phyloP scores from a whole-genome alignment of 1,284 basidiomycete species.

The Moesziomyces aphidis region DNA sequence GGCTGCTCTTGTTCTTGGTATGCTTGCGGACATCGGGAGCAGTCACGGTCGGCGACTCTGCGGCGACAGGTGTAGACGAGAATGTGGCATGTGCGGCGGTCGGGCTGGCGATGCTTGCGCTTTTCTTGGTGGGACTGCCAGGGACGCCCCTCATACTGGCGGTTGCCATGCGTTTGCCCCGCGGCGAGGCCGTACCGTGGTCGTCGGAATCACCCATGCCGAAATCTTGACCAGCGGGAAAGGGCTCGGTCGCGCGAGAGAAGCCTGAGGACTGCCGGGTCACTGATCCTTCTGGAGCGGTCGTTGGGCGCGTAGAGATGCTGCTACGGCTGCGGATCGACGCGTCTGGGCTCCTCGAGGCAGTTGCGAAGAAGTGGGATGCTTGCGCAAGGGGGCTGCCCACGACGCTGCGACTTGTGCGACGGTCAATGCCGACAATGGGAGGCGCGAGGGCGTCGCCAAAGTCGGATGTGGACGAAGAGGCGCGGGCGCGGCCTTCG shows the following conservation, averaged over 20 bases:
- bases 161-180: slow-evolving; percentile 14
- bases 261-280: background rate
- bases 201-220: background rate
- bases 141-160: slow-evolving; percentile 28
- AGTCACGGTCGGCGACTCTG: background rate
- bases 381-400: slow-evolving; percentile 19
- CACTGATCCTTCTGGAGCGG: background rate
- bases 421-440: slow-evolving; percentile 6
- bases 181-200: background rate
- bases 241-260: background rate
- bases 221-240: background rate
- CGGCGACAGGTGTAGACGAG: background rate
- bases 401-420: slow-evolving; percentile 8
- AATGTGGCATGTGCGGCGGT: background rate
- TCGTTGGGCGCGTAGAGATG: slow-evolving; percentile 6
- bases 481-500: slow-evolving; percentile 4
- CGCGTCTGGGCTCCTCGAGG: slow-evolving; percentile 11
- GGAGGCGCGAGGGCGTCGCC: slow-evolving; percentile 7
- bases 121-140: slow-evolving; percentile 14
- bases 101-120: background rate
- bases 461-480: slow-evolving; percentile 9
- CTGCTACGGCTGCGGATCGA: background rate
- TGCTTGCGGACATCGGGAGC: slow-evolving; percentile 21
- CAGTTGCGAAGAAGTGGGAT: slow-evolving; percentile 6
- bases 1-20: slow-evolving; percentile 37